Conservation (phyloP, 352 stramenopile genomes). For the Thraustochytrium sp. region DNA sequence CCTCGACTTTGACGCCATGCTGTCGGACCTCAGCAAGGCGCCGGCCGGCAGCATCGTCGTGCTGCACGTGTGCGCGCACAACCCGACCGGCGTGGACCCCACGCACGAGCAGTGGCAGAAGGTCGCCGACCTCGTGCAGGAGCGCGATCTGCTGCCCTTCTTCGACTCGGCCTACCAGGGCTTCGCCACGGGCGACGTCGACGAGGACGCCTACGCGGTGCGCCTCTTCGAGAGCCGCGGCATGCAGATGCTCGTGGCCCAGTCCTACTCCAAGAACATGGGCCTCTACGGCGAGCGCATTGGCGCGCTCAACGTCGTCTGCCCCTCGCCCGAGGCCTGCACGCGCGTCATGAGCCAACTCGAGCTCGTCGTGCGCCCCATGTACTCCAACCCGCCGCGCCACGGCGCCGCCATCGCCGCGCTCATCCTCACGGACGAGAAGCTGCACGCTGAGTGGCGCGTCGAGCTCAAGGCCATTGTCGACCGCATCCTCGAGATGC, state of each 20-base stretch:
- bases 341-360: constrained; percentile 74
- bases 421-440: constrained; percentile 74
- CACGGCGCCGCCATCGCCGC: constrained; percentile 82
- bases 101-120: constrained; percentile 79
- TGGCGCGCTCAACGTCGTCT: constrained; percentile 76
- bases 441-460: constrained; percentile 74
- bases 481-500: constrained; percentile 51
- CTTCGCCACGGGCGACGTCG: constrained; percentile 79
- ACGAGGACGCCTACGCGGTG: constrained; percentile 61
- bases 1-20: constrained; percentile 73
- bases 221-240: constrained; percentile 53
- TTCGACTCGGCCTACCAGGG: constrained; percentile 91
- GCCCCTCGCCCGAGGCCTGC: constrained; percentile 65
- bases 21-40: constrained; percentile 71
- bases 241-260: constrained; percentile 74
- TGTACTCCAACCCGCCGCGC: constrained; percentile 88
- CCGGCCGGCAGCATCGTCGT: constrained; percentile 78
- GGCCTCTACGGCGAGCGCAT: constrained; percentile 85
- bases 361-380: constrained; percentile 81
- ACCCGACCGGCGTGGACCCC: constrained; percentile 78
- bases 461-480: constrained; percentile 51
- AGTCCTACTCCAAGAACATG: constrained; percentile 91
- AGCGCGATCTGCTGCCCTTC: constrained; percentile 78
- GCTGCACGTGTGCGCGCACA: constrained; percentile 85
- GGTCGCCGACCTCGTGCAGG: constrained; percentile 73